Conservation (phyloP, 352 stramenopile species). For the Phytophthora constricta region DNA sequence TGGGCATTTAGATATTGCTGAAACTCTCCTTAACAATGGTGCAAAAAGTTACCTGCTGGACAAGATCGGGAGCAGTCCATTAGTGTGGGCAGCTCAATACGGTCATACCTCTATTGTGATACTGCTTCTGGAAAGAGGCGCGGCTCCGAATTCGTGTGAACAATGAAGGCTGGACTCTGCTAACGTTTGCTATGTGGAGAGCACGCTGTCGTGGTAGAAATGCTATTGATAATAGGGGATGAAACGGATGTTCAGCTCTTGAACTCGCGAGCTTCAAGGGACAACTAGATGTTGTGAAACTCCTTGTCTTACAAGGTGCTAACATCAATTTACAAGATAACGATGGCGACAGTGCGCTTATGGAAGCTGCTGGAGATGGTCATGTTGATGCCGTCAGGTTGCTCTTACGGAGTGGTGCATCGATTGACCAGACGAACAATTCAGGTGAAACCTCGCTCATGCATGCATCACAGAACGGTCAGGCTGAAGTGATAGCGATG, state of each 20-base stretch:
- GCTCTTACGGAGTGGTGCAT: slow-evolving; percentile 15
- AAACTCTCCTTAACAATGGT: too few relatives aligned
- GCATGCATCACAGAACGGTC: neutral
- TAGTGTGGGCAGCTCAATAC: too few relatives aligned
- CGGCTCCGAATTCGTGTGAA: too few relatives aligned
- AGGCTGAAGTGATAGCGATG: neutral
- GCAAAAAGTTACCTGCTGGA: too few relatives aligned
- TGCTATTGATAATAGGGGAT: neutral
- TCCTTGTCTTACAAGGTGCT: neutral
- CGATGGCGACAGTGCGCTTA: neutral
- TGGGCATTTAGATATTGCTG: too few relatives aligned
- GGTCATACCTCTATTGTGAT: too few relatives aligned
- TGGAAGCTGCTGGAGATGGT: neutral
- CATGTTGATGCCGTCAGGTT: slow-evolving; percentile 1
- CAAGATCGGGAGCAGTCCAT: too few relatives aligned
- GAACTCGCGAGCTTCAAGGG: neutral
- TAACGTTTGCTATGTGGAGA: too few relatives aligned
- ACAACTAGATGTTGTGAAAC: neutral
- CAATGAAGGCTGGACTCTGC: too few relatives aligned
- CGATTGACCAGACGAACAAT: slow-evolving; percentile 1
- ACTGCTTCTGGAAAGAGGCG: too few relatives aligned
- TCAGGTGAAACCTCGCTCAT: slow-evolving; percentile 1
- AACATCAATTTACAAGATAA: neutral
- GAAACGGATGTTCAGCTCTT: neutral
- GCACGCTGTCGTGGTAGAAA: too few relatives aligned